Conservation (phyloP, 2,329 filamentous ascomycete species). For the Chaetomiaceae sp. region DNA sequence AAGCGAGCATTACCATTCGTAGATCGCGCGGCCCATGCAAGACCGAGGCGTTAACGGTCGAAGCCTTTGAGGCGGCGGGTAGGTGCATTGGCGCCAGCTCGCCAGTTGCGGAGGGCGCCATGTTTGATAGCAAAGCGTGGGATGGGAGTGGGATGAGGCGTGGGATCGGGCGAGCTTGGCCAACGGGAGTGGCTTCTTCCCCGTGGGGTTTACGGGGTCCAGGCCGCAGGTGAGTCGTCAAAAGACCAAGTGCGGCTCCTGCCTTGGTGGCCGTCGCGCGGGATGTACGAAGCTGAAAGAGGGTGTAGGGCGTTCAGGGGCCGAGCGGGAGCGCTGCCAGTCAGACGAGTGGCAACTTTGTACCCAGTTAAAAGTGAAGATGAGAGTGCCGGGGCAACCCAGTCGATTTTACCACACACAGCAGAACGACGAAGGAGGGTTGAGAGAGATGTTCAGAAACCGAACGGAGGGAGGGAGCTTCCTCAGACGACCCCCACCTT, state of each 20-base stretch:
- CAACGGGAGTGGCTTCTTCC: constrained; percentile 17
- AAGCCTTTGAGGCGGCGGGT: constrained; percentile 37
- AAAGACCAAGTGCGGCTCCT: constrained; percentile 18
- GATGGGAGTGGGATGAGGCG: constrained; percentile 29
- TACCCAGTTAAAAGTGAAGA: not conserved
- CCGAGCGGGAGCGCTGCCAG: not conserved
- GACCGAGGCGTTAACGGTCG: constrained; percentile 47
- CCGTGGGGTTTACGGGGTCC: constrained; percentile 21
- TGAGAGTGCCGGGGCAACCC: not conserved
- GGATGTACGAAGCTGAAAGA: constrained; percentile 11
- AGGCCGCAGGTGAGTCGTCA: no score
- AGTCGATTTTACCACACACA: not conserved
- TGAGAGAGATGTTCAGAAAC: constrained; percentile 12
- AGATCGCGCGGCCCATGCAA: constrained; percentile 52
- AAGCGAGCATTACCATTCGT: constrained; percentile 43
- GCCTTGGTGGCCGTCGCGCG: constrained; percentile 8
- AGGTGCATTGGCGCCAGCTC: constrained; percentile 40
- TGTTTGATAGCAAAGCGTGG: constrained; percentile 32
- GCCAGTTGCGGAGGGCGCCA: constrained; percentile 46
- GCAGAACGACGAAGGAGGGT: not conserved
- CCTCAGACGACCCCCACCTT: constrained; percentile 24
- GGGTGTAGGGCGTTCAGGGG: constrained; percentile 5
- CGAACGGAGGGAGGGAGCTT: constrained; percentile 9
- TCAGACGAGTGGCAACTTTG: constrained; percentile 7
- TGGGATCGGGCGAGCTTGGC: constrained; percentile 22